Base-by-base conservation (phyloP, 2,329 filamentous ascomycete species). In the Colletotrichum acutatum region DNA sequence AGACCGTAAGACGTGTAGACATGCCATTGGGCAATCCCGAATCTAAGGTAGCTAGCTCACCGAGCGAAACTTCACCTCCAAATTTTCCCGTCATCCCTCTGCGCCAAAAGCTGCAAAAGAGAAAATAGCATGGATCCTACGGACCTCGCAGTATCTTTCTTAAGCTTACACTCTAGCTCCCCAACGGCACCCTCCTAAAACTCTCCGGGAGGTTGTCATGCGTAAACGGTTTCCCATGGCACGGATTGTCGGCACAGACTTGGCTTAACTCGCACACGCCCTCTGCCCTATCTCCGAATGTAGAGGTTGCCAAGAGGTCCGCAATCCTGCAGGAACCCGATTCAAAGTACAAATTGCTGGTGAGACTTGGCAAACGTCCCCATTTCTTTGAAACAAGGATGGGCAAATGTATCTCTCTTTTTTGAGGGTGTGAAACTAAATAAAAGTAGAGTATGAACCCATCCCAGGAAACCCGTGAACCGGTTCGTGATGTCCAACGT, bases 291-390 rank as follows among this genome's bases (percentile, higher is more conserved):
- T 53, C 1, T n/a, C 30, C 30, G 19, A 46, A 3, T n/a, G 19
- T 11, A 26, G 46, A 53, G 46, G 60, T 26, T 53, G 12, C 19
- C 8, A n/a, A 9, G 12, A 32, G 28, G 14, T 19, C 42, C 19
- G 42, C 11, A 24, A 54, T 37, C 49, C 64, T 71, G 68, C 64
- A 71, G 68, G 64, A 61, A 61, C 68, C 30, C 57, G 14, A n/a
- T 57, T 28, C 49, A 49, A 30, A 26, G 11, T 11, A 28, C 19
- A 11, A n/a, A n/a, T 16, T 52, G 1, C 4, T n/a, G 1, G 5
- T 22, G 19, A 32, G 14, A 54, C 62, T 8, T 22, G n/a, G 37
- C 8, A 0, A 5, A 24, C 24, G 11, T 28, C 53, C 9, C 9
- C n/a, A 11, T 4, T 11, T 22, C 30, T 11, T 14, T n/a, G n/a